Evolutionary conservation across 2,329 filamentous ascomycete genomes (phyloP), one percentile per base, ranked within the genome.

Genomic region (Fusarium sororula): DNA sequence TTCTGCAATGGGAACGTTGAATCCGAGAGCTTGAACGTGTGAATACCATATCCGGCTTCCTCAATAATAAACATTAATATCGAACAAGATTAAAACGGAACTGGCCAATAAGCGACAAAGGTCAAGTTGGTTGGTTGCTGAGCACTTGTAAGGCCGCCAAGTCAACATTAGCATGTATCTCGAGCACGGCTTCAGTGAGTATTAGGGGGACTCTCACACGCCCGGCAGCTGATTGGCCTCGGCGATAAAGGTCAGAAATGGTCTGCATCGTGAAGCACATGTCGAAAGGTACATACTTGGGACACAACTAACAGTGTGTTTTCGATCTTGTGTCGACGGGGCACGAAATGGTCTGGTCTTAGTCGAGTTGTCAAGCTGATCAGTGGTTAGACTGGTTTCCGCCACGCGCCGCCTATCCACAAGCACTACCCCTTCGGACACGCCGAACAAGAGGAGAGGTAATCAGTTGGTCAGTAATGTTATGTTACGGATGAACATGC

Each of bases 391-490:
- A 59, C 72, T 63, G 66, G 61, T 32, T 42, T 58, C 60, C 66
- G 70, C 70, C 70, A 73, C 66, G 50, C 71, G 66, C 61, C 70
- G 66, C 58, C 50, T 71, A 55, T 64, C 70, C 70, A 70, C 70
- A 71, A 71, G 61, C 70, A 59, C 70, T 71, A 65, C 70, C 58
- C 68, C 70, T 58, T 73, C 71, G 71, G 71, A 41, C 57, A 74
- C 62, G 66, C 71, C 71, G 71, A 74, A 61, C 48, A 45, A 61
- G 37, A 74, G 48, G 17, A 47, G 66, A 66, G 48, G 30, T 53
- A 26, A 37, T 53, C 50, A 53, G 50, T 51, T 51, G 22, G 48
- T 51, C 22, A 24, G 32, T 42, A 38, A 66, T 37, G 26, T 53
- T 38, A 63, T 48, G 61, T 32, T 26, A 59, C 47, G 24, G 18